phyloP scores from a whole-genome alignment of 2,329 filamentous ascomycete genomes.

The Fusarium staphyleae region DNA sequence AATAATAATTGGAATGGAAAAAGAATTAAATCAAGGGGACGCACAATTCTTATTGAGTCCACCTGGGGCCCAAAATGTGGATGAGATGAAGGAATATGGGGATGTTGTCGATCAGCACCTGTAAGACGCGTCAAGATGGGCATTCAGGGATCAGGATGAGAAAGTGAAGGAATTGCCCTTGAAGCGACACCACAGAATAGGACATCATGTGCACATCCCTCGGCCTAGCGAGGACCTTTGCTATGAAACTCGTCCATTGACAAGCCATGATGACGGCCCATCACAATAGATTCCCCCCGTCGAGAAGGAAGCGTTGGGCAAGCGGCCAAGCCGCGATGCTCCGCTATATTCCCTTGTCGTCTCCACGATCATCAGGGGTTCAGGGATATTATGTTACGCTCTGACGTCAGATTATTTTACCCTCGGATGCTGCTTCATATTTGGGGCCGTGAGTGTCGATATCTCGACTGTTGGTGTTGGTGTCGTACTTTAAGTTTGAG shows the following conservation, averaged over 20 bases:
- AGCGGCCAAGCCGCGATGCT: conserved; percentile 18
- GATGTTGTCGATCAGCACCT: conserved; percentile 8
- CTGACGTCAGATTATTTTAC: conserved; percentile 28
- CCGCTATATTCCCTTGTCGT: conserved; percentile 6
- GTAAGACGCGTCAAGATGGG: conserved; percentile 1
- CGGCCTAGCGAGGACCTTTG: conserved; percentile 4
- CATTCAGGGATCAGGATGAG: conserved; percentile 18
- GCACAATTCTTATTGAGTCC: conserved; percentile 16
- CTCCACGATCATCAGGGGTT: conserved; percentile 32
- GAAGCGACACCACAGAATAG: conserved; percentile 25
- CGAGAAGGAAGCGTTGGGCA: no score
- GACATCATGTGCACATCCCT: conserved; percentile 33
- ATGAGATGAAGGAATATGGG: conserved; percentile 12
- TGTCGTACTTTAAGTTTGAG: neutral
- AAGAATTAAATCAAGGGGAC: conserved; percentile 29
- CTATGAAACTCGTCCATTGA: conserved; percentile 10
- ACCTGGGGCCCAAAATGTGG: conserved; percentile 2
- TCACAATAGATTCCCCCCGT: conserved; percentile 29
- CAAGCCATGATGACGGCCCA: conserved; percentile 19
- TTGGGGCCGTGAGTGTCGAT: conserved; percentile 2
- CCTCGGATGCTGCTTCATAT: neutral
- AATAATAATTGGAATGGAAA: conserved; percentile 2
- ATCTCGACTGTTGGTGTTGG: neutral
- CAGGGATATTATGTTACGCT: conserved; percentile 9
- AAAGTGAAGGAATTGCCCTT: neutral